Evolutionary conservation across 1,139 yeast genomes (phyloP), one percentile per base, ranked within the genome.

Genomic region (Yamadazyma taylorii): DNA sequence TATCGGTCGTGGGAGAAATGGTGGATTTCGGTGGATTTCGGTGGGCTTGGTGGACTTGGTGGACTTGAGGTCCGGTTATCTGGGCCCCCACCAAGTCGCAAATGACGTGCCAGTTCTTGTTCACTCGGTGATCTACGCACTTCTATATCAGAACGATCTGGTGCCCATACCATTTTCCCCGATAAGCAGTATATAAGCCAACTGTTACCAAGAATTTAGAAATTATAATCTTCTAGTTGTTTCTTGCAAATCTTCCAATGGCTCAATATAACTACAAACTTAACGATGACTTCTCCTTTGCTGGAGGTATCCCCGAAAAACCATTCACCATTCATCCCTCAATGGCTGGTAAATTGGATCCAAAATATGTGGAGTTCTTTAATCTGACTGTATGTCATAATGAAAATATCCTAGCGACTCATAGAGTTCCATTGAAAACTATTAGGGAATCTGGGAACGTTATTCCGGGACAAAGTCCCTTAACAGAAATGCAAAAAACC

Each of bases 361-460:
- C 70, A 5, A 62, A 61, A 33, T 68, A 68, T 43, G 55, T 63
- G n/a, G 50, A 57, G 16, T 69, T 68, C 43, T 68, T 61, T 54
- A 50, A 60, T 31, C 40, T 51, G 22, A 40, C 56, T 33, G 50
- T 72, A 41, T 45, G 55, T 21, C 40, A 53, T 24, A 53, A 60
- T 27, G 60, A 69, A 14, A 59, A 56, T 38, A 57, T 71, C 28
- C 49, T 69, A 19, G 70, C 64, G 45, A 69, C 75, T 11, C 73
- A 71, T 41, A 54, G 71, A 38, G 55, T 53, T 8, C 75, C 75
- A 6, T 55, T 72, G 39, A 58, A 52, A 2, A 47, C 46, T 15
- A 54, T 66, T 14, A 57, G 73, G 43, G 58, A 58, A 1, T 71
- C 68, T n/a, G 77, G 77, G 2, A 69, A 66, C 39, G 69, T 68